Conservation (phyloP, 2,329 filamentous ascomycete species). For the Zymoseptoria tritici region DNA sequence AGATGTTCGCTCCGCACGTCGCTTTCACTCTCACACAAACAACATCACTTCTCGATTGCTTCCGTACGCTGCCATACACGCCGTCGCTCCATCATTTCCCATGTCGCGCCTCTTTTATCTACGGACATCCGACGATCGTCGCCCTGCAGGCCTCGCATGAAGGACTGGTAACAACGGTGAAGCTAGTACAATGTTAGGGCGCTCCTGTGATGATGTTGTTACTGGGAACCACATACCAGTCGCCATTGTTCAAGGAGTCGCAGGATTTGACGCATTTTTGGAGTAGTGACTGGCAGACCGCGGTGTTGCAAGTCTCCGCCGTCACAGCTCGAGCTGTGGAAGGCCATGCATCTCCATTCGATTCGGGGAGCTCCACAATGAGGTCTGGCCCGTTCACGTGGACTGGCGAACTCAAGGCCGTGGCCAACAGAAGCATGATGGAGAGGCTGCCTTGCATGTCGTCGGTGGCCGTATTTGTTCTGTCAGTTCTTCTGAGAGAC, state of each 20-base stretch:
- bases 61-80: too few species aligned
- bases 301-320: not conserved
- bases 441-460: not conserved
- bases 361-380: not conserved
- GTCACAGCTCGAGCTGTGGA: not conserved
- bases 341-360: not conserved
- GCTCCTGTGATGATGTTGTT: not conserved
- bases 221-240: not conserved
- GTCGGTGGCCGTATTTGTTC: not conserved
- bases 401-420: not conserved
- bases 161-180: not conserved
- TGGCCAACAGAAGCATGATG: not conserved
- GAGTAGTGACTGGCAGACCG: not conserved
- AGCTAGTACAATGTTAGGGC: not conserved
- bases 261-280: not conserved
- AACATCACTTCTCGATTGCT: not conserved
- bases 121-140: not conserved
- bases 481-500: not conserved
- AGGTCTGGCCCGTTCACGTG: not conserved
- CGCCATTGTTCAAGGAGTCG: not conserved
- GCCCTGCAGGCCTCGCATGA: not conserved
- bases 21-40: not conserved
- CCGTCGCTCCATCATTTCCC: not conserved
- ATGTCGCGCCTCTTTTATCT: not conserved
- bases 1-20: not conserved